These are phyloP conservation scores for Microsporum canis DNA, from an alignment of 2,329 filamentous ascomycete genomes.

Conservation along the genomic window DNA sequence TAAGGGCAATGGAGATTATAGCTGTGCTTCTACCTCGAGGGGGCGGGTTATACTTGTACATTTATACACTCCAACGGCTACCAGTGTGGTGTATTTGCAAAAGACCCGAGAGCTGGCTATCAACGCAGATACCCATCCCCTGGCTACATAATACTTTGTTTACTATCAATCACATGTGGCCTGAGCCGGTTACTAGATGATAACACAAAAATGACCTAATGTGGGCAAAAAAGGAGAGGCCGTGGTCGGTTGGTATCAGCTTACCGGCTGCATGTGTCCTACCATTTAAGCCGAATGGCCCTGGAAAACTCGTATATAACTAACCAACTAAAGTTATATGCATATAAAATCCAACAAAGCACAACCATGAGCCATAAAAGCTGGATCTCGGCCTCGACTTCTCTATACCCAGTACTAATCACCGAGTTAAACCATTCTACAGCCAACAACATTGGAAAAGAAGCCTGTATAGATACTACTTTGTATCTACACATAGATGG, in stretches of 20 bases:
- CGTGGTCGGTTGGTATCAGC: background rate
- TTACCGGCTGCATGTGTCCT: background rate
- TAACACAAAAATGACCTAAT: background rate
- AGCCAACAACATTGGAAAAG: background rate
- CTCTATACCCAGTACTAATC: background rate
- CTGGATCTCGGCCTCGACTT: background rate
- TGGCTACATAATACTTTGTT: background rate
- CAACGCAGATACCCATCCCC: background rate
- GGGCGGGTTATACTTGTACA: background rate
- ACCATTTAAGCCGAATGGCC: background rate
- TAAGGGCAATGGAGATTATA: background rate
- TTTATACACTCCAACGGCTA: background rate
- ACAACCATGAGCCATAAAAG: background rate
- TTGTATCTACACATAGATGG: background rate
- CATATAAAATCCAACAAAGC: background rate
- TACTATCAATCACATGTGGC: background rate
- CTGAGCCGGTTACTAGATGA: background rate
- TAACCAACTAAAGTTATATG: background rate
- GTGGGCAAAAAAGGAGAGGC: background rate
- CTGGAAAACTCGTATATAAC: background rate
- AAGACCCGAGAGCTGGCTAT: background rate
- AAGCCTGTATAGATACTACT: background rate
- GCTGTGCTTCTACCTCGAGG: background rate
- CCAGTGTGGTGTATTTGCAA: background rate
- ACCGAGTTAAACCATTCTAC: background rate